Evolutionary conservation across 108 stramenopile genomes (phyloP).

Genomic region (Mediolabrus comicus): DNA sequence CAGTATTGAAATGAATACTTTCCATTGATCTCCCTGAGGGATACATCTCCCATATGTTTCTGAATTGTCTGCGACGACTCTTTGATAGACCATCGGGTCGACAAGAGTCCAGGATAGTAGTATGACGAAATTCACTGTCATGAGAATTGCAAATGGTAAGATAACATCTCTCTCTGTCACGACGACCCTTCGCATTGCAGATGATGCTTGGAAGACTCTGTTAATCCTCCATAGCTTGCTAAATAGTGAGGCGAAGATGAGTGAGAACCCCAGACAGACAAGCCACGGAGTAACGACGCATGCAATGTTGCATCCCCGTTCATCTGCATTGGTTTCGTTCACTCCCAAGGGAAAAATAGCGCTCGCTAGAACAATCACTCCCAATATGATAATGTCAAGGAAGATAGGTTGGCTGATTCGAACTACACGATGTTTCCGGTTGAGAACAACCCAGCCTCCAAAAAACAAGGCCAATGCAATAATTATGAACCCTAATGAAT

Average conservation of each 20-base stretch:
- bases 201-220: neutral
- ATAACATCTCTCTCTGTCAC: neutral
- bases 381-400: constrained; percentile 15
- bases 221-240: constrained; percentile 32
- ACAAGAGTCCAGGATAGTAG: neutral
- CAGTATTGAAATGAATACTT: neutral
- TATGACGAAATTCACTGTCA: neutral
- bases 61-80: neutral
- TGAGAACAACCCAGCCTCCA: constrained; percentile 16
- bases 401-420: constrained; percentile 47
- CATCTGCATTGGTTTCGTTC: constrained; percentile 14
- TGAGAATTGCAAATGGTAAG: neutral
- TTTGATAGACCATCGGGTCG: neutral
- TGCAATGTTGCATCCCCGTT: constrained; percentile 11
- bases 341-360: constrained; percentile 37
- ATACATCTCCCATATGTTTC: neutral
- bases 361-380: constrained; percentile 37
- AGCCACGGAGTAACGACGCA: constrained; percentile 21
- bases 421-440: constrained; percentile 34
- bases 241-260: constrained; percentile 34
- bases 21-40: neutral
- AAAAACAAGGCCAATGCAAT: constrained; percentile 7
- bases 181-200: neutral
- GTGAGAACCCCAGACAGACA: constrained; percentile 25
- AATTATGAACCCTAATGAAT: neutral